Evolutionary conservation across 768 basidiomycete species (phyloP), one percentile per base, ranked within the genome.

Genomic region (Floccularia luteovirens): DNA sequence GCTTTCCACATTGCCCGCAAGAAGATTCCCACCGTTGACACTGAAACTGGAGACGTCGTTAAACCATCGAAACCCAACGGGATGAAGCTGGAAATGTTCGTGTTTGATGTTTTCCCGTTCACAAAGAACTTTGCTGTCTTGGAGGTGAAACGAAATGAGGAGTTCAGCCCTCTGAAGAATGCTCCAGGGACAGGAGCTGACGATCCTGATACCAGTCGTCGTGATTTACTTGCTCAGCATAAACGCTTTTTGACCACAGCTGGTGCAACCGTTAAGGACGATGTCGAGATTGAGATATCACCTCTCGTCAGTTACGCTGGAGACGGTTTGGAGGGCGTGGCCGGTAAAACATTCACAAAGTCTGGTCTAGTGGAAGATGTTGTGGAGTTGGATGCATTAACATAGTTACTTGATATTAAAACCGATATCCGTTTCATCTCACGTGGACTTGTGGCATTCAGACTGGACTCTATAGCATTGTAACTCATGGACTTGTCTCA

Each of bases 21-120:
- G 67, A 99, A 98, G 74, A 98, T 99, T 48, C 72, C 91, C 5
- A 76, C 84, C 50, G 67, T 92, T 46, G 80, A 90, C 55, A 51
- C 90, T 43, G 53, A 71, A 41, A 72, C 74, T 11, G 92, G 89
- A 14, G 67, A 78, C 45, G 19, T 53, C 3, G 61, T 93, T 56
- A 93, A 92, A 56, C 93, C 96, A 2, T 60, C 63, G 46, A 81
- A 82, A 55, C 88, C 91, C n/a, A 98, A 99, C 59, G 96, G 96
- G 45, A 94, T 98, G 90, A 99, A 99, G 66, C 79, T 99, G 46
- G 96, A 99, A 62, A 69, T 93, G 67, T 99, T 99, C 64, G 87
- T 99, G 23, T 99, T 99, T 54, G 96, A 99, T 62, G 96, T 99
- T 32, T 97, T 99, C 71, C 93, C 93, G 0, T 90, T 77, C 63